Base-by-base conservation (phyloP, 768 basidiomycete species). In the Cystoderma amianthinum region DNA sequence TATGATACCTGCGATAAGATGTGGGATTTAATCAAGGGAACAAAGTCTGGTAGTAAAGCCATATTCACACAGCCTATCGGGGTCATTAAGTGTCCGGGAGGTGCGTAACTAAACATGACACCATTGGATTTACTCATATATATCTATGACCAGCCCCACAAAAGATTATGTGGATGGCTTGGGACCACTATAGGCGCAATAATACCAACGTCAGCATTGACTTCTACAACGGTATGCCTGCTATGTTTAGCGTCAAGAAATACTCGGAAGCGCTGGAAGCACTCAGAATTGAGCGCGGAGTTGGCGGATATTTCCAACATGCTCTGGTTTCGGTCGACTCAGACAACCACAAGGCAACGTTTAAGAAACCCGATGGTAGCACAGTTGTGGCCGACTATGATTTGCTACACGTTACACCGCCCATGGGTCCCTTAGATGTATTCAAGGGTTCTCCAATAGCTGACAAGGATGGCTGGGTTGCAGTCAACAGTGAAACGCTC, bases 121-220 rank as follows among this genome's bases (percentile, higher is more conserved):
- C 22, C 19, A 23, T 18, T 15, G 4, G 35, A 32, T 38, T 39
- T 15, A 43, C 18, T 30, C 28, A n/a, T n/a, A n/a, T n/a, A n/a
- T 18, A n/a, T 15, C 18, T 33, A 44, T 16, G 38, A 35, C 30
- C 36, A 87, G 85, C 83, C 12, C 85, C 87, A 13, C 87, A 91
- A 56, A 92, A 94, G 63, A 86, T 93, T 41, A 92, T 95, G 87
- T 95, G 91, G 90, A 90, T 92, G 86, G 86, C 88, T 36, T 91
- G 88, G 87, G 88, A 93, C 55, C 68, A 80, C 35, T 90, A 73
- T 58, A 71, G 72, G 43, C 69, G 60, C 54, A 84, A 84, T 7
- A 68, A 69, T 2, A 74, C 84, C 15, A 57, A 64, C 13, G 68
- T 86, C 49, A 68, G 77, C 38, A 56, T 86, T 45, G 78, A 87